A percentile compares a stretch with the other conserved stretches of the same genome.
Evolutionary conservation across 768 basidiomycete species (phyloP).

Genomic region (Lactifluus subvellereus): DNA sequence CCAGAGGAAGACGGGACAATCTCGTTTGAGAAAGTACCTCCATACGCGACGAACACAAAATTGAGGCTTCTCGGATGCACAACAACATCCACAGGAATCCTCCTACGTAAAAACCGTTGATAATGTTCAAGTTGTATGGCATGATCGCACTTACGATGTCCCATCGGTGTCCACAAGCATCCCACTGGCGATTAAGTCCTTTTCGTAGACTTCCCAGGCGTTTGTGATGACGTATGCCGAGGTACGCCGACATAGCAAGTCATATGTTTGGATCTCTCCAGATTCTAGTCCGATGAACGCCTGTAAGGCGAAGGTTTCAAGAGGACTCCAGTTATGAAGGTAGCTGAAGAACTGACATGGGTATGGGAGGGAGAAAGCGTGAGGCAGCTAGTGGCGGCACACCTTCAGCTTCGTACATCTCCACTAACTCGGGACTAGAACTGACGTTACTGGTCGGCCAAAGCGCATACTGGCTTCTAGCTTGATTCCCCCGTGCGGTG

Average conservation of each 20-base stretch:
- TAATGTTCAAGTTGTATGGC: background rate
- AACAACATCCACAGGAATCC: conserved; percentile 52
- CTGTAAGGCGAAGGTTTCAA: conserved; percentile 27
- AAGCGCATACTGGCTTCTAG: conserved; percentile 45
- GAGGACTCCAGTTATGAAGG: background rate
- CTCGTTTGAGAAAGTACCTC: conserved; percentile 38
- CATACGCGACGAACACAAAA: conserved; percentile 66
- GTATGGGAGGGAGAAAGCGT: conserved; percentile 63
- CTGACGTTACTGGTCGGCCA: conserved; percentile 39
- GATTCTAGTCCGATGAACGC: conserved; percentile 46
- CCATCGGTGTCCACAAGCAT: conserved; percentile 33
- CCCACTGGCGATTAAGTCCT: conserved; percentile 42
- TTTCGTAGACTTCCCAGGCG: conserved; percentile 68
- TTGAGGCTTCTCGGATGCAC: conserved; percentile 71
- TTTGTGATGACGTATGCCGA: conserved; percentile 69
- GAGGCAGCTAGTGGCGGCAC: conserved; percentile 38
- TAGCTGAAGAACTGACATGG: conserved; percentile 45
- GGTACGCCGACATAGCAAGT: conserved; percentile 60
- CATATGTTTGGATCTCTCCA: conserved; percentile 68
- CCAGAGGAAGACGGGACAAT: background rate
- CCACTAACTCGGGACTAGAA: conserved; percentile 7
- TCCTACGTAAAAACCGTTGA: conserved; percentile 18
- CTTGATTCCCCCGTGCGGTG: conserved; percentile 47
- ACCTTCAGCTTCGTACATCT: conserved; percentile 1
- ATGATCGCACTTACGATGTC: conserved; percentile 34